Conservation (phyloP, 352 stramenopile species). For the Phytopythium sindhum region DNA sequence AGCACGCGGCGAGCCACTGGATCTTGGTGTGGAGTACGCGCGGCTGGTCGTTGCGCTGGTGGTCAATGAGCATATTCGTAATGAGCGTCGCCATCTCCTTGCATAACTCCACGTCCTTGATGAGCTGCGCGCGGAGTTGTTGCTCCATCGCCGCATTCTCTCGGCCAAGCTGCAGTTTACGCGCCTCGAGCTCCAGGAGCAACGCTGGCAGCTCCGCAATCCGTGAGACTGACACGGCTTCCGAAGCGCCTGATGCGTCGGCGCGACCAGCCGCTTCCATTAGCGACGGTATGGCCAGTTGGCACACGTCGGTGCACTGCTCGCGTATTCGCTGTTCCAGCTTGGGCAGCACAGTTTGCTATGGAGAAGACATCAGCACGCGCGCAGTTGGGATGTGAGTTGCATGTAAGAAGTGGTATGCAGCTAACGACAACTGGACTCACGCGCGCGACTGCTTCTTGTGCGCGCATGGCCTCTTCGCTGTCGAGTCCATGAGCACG, state of each 20-base stretch:
- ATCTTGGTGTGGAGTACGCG: slow-evolving; percentile 26
- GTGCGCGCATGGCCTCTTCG: slow-evolving; percentile 10
- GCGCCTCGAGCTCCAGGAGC: slow-evolving; percentile 27
- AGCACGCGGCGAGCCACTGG: slow-evolving; percentile 26
- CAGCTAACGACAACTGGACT: neutral
- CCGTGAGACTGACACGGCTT: slow-evolving; percentile 9
- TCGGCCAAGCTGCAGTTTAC: slow-evolving; percentile 10
- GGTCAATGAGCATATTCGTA: slow-evolving; percentile 18
- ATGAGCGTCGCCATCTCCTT: slow-evolving; percentile 20
- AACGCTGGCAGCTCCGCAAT: slow-evolving; percentile 31
- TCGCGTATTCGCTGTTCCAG: slow-evolving; percentile 27
- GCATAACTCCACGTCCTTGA: slow-evolving; percentile 18
- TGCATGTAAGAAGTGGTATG: neutral
- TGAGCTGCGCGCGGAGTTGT: slow-evolving; percentile 13
- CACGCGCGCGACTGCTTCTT: slow-evolving; percentile 25
- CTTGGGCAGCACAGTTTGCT: slow-evolving; percentile 25
- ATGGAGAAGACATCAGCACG: neutral
- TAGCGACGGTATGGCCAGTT: slow-evolving; percentile 28
- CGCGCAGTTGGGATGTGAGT: neutral
- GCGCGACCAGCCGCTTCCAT: slow-evolving; percentile 6
- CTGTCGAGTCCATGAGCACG: slow-evolving; percentile 15
- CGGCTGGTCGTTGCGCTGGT: slow-evolving; percentile 33
- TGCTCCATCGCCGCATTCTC: slow-evolving; percentile 8
- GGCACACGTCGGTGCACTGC: slow-evolving; percentile 29
- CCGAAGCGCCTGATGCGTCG: neutral